Evolutionary conservation across 306 rosid genomes (phyloP), one percentile per base, ranked within the genome.

Genomic region (Rosa multiflora): DNA sequence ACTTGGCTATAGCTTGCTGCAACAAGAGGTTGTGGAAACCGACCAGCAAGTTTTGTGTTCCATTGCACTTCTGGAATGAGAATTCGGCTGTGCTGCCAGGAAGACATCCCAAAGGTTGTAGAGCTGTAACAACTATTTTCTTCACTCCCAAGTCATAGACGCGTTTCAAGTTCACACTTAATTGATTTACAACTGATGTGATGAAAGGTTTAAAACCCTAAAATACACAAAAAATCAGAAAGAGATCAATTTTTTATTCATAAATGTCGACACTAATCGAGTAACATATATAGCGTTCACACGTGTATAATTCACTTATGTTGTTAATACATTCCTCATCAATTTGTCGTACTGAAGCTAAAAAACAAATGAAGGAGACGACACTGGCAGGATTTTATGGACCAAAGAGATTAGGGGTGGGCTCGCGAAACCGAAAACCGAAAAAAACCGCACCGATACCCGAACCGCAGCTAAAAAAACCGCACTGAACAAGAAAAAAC

Each of bases 101-200:
- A 49, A 95, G 93, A 68, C 99, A 95, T 42, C 98, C 98, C 67
- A 93, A 48, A 18, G 99, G 99, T 71, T 89, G 87, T 3, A 95
- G 84, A 37, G 78, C 74, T 10, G 79, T 67, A 80, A 93, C 90
- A 8, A 87, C 89, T 5, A 93, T 73, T 83, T 93, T 93, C 67
- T 78, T 81, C 69, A 93, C 90, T 82, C 99, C 99, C 76, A 90
- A 26, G 44, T 47, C 87, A 79, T 82, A 83, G 32, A 93, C 88
- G 21, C 91, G 86, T 79, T 82, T 82, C 82, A 91, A 29, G 80
- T 93, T 79, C 20, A 18, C 74, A 0, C 42, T 62, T 23, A 92
- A 75, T 73, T 95, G 98, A 14, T 83, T 87, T 42, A 95, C 85
- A 88, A 95, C 87, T 13, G 86, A 35, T 5, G 44, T 43, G 20